These are phyloP conservation scores for Porcisia deanei DNA, from an alignment of 208 protist species.

Conservation along the genomic window DNA sequence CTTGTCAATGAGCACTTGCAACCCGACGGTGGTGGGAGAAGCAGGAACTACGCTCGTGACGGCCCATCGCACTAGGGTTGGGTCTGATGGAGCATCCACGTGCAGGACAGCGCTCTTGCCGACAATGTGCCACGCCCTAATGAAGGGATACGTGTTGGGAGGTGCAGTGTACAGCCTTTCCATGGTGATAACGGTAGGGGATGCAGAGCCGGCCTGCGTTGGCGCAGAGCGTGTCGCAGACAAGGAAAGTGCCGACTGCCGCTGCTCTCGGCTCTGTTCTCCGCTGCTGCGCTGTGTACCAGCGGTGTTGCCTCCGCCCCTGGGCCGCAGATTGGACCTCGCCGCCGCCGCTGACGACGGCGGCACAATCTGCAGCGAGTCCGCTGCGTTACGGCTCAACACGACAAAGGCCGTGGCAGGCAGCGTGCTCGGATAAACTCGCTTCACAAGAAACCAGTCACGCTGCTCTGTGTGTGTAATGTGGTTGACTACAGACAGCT, in stretches of 20 bases:
- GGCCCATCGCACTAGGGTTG: constrained; percentile 37
- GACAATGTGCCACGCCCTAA: constrained; percentile 41
- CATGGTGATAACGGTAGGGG: constrained; percentile 10
- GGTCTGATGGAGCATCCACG: constrained; percentile 44
- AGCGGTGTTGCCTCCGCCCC: background rate
- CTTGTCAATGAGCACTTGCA: constrained; percentile 43
- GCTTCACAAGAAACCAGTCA: constrained; percentile 64
- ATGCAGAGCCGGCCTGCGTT: background rate
- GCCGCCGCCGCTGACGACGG: background rate
- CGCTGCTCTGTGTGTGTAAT: constrained; percentile 58
- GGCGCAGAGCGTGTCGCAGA: background rate
- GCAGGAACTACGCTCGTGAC: constrained; percentile 41
- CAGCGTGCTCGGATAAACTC: constrained; percentile 60
- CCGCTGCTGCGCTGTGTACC: background rate
- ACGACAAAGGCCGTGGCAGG: constrained; percentile 40
- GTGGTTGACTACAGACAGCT: constrained; percentile 59
- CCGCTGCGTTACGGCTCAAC: constrained; percentile 63
- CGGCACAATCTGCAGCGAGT: constrained; percentile 22
- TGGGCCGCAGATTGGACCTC: background rate
- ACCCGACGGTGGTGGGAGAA: constrained; percentile 32
- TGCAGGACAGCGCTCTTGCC: constrained; percentile 71
- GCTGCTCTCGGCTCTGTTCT: too few relatives aligned
- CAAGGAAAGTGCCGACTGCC: background rate
- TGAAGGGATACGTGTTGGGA: constrained; percentile 16
- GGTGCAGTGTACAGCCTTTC: constrained; percentile 22